Evolutionary conservation across 2,329 filamentous ascomycete species (phyloP).

Genomic region (Neofusicoccum parvum): DNA sequence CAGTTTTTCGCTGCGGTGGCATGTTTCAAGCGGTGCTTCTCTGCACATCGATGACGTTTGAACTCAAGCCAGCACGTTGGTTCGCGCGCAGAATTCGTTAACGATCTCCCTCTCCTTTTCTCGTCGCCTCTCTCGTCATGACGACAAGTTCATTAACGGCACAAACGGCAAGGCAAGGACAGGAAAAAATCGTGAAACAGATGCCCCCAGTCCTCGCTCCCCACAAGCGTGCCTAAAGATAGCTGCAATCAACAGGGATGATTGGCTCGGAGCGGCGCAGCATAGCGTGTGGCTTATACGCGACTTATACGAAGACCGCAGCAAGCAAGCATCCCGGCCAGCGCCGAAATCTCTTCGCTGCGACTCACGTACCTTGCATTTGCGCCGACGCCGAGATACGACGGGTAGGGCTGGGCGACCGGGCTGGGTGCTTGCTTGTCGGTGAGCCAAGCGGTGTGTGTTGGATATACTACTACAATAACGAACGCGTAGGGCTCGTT

Average conservation of each 20-base stretch:
- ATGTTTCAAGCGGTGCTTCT: background rate
- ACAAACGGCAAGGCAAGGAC: too few relatives aligned
- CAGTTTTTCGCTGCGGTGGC: background rate
- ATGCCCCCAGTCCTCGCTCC: background rate
- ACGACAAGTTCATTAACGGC: too few relatives aligned
- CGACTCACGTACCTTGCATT: background rate
- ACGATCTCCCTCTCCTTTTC: too few relatives aligned
- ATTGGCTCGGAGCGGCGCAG: background rate
- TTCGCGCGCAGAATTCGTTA: too few relatives aligned
- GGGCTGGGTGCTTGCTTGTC: background rate
- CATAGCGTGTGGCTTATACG: background rate
- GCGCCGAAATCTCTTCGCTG: background rate
- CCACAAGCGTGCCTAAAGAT: background rate
- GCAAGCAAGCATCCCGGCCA: background rate
- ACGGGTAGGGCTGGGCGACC: background rate
- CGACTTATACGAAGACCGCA: background rate
- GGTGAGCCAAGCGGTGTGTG: constrained; percentile 16
- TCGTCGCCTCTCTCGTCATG: too few relatives aligned
- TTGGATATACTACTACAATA: background rate
- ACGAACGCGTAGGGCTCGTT: too few relatives aligned
- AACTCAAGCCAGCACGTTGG: too few relatives aligned
- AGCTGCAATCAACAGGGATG: background rate
- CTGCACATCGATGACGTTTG: background rate
- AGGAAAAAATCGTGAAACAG: too few relatives aligned
- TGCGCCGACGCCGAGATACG: background rate